These are phyloP conservation scores for Gloeophyllum trabeum DNA, from an alignment of 768 basidiomycete genomes.

Conservation along the genomic window DNA sequence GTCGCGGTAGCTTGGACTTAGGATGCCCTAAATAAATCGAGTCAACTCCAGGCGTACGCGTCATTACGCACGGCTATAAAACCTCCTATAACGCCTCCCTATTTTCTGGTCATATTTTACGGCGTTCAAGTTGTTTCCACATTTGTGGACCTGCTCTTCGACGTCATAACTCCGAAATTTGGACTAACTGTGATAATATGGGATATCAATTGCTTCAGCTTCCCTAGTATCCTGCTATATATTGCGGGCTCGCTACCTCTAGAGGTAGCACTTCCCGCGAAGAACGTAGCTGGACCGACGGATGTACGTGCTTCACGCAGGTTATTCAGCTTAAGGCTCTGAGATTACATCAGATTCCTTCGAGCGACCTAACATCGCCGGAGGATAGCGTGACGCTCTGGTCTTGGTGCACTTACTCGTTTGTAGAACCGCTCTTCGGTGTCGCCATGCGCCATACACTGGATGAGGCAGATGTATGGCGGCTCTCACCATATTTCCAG, in stretches of 20 bases:
- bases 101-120: slow-evolving; percentile 33
- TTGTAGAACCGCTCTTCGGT: slow-evolving; percentile 49
- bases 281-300: slow-evolving; percentile 34
- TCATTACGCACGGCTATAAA: slow-evolving; percentile 24
- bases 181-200: slow-evolving; percentile 18
- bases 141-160: slow-evolving; percentile 24
- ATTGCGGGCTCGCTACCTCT: slow-evolving; percentile 49
- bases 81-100: slow-evolving; percentile 41
- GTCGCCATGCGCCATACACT: slow-evolving; percentile 38
- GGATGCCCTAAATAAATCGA: no score
- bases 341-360: slow-evolving; percentile 30
- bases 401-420: slow-evolving; percentile 56
- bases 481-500: slow-evolving; percentile 52
- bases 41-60: slow-evolving; percentile 33
- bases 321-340: slow-evolving; percentile 3
- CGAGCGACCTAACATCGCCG: slow-evolving; percentile 38
- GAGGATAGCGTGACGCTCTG: slow-evolving; percentile 57
- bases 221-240: slow-evolving; percentile 30
- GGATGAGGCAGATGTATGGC: slow-evolving; percentile 43
- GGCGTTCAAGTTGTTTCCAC: slow-evolving; percentile 23
- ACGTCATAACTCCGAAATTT: slow-evolving; percentile 13
- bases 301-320: slow-evolving; percentile 26
- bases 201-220: slow-evolving; percentile 13
- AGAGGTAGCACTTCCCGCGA: slow-evolving; percentile 27
- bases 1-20: no score